Base-by-base conservation (phyloP, 2,329 filamentous ascomycete genomes). In the Arthrinium puccinioides region DNA sequence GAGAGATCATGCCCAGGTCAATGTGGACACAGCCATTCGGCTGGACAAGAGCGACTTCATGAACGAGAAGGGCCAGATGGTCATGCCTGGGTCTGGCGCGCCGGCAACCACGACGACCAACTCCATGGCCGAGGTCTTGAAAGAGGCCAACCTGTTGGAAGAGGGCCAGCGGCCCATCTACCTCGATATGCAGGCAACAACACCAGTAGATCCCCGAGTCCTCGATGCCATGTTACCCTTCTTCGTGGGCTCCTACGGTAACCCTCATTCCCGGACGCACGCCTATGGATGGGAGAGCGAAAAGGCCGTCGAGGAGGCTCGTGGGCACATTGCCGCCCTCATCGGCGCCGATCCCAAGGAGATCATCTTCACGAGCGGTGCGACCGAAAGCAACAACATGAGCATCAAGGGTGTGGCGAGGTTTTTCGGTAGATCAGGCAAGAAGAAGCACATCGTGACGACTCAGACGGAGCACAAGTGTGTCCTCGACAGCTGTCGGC, bases 341-440 rank as follows among this genome's bases (percentile, higher is more conserved):
- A 92, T 98, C 48, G 90, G 90, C 19, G 92, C 92, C 20, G 88
- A 98, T 59, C 71, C 92, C 6, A 98, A 98, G 65, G 92, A 98
- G 60, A 97, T 98, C 48, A 94, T 98, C 53, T 97, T 98, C 66
- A 98, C 92, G 6, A 96, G 89, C 53, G 92, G 92, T 38, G 92
- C 92, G 13, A 98, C 92, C 0, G 92, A 98, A 69, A 96, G 88
- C 59, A 98, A 98, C 66, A 98, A 98, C 56, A 98, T 98, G 92
- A 95, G 88, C 63, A 87, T 98, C 68, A 98, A 98, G 68, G 92
- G 92, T 46, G 90, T 98, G 8, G 89, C 92, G 15, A 77, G 90
- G 45, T 98, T 98, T 67, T 96, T 96, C 59, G 88, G 87, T 48
- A 79, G 87, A 40, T 81, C 79, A 3, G 89, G 88, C 52, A 96